Base-by-base conservation (phyloP, 2,329 filamentous ascomycete species). In the Beauveria sp. region DNA sequence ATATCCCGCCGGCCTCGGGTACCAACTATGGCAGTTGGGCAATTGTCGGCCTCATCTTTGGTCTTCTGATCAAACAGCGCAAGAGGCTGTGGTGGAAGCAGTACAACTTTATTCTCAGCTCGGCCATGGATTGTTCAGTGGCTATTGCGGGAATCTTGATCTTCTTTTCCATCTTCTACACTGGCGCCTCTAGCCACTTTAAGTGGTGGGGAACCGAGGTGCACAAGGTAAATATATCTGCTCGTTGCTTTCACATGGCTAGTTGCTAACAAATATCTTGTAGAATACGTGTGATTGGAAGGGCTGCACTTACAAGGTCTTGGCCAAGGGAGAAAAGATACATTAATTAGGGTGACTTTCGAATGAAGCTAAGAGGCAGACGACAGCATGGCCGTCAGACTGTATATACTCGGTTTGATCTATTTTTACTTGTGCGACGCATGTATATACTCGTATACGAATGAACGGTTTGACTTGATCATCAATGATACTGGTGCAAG, bases 121-220 rank as follows among this genome's bases (percentile, higher is more conserved):
- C 72, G 1, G 71, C 72, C 0, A 54, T 75, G 14, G 71, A 73
- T 49, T 71, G 68, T 24, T 71, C 70, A 1, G 66, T 71, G 7
- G 71, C 70, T 2, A 69, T 74, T 49, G 67, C 69, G 18, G 69
- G 67, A 6, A 69, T 74, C n/a, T 26, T 74, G 14, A 73, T 73
- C 18, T 74, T 74, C 63, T 74, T 74, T 38, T 64, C 70, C 34
- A 52, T 74, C 1, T 69, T 72, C 40, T 73, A 73, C 50, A 71
- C 70, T 0, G 69, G 69, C 0, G 71, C 66, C 0, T 65, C 67
- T 1, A 64, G 67, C 12, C 58, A 67, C 2, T 63, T 73, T 22
- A 65, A 45, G 1, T 73, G 70, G 71, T 73, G 71, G 69, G 71
- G 71, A 8, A 73, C 70, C 5, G 61, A 64, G 1, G 66, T 68